Conservation (phyloP, 2,329 filamentous ascomycete genomes). For the Graphiopsis chlorocephala region DNA sequence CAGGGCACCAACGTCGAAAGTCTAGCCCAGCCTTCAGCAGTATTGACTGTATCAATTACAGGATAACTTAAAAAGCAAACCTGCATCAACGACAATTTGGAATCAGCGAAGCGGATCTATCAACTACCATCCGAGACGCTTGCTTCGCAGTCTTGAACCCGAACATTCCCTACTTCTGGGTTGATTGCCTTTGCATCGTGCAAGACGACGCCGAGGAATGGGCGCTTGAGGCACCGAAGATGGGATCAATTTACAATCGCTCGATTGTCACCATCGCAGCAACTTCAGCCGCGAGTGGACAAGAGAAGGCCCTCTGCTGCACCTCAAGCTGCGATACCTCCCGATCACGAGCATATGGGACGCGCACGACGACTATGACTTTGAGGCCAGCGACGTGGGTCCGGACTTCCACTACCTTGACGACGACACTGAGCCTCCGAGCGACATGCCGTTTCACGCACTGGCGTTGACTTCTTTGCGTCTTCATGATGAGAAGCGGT, state of each 20-base stretch:
- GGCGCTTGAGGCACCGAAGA: conserved; percentile 13
- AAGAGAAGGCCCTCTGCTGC: neutral
- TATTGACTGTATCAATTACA: neutral
- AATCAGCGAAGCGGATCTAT: neutral
- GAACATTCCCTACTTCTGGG: conserved; percentile 14
- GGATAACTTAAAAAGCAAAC: neutral
- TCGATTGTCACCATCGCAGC: conserved; percentile 18
- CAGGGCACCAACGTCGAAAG: neutral
- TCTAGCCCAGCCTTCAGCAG: neutral
- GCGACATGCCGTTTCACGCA: neutral
- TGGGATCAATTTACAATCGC: conserved; percentile 19
- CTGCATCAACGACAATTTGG: neutral
- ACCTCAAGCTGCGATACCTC: neutral
- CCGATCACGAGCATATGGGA: neutral
- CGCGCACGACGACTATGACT: neutral
- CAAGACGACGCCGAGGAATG: conserved; percentile 21
- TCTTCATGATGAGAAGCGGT: no score
- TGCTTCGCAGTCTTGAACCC: neutral
- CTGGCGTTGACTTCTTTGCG: neutral
- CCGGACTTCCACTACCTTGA: neutral
- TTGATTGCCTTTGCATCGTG: conserved; percentile 22
- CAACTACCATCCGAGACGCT: neutral
- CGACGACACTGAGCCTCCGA: neutral
- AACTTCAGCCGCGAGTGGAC: neutral
- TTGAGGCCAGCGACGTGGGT: neutral